phyloP scores from a whole-genome alignment of 768 basidiomycete genomes.

The Tricholoma bakamatsutake region DNA sequence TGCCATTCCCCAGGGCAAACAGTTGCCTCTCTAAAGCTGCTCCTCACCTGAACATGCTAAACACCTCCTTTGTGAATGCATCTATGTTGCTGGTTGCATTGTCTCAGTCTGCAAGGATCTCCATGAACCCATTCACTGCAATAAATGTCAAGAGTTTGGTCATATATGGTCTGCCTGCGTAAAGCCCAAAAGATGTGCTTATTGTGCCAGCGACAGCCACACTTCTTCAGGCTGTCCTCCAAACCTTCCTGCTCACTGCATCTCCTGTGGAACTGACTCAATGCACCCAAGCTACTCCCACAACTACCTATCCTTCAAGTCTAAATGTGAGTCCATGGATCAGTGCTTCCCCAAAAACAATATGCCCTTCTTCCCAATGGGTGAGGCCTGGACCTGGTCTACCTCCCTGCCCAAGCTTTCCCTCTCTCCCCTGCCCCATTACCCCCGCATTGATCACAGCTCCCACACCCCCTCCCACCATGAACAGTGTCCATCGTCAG shows the following conservation, averaged over 20 bases:
- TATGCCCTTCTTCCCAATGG: constrained; percentile 8
- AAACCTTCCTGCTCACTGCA: no score
- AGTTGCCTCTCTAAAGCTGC: not conserved
- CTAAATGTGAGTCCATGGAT: not conserved
- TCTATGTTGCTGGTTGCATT: not conserved
- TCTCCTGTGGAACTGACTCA: not conserved
- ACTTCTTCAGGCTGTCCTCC: not conserved
- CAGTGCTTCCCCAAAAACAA: constrained; percentile 5
- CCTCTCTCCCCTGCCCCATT: not conserved
- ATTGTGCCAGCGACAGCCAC: not conserved
- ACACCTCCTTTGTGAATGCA: not conserved
- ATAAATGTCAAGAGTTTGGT: not conserved
- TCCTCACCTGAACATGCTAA: not conserved
- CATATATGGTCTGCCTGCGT: not conserved
- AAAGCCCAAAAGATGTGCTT: not conserved
- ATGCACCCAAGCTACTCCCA: not conserved
- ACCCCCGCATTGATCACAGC: not conserved
- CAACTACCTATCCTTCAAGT: not conserved
- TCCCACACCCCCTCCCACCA: not conserved
- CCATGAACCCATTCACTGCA: not conserved
- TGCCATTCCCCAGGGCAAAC: not conserved
- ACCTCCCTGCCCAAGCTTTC: not conserved
- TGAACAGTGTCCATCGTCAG: no score
- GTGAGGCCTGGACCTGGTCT: constrained; percentile 2
- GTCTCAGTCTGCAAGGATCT: not conserved